Evolutionary conservation across 192 early-diverging fungal species (phyloP).

Genomic region (Chytriomyces confervae): DNA sequence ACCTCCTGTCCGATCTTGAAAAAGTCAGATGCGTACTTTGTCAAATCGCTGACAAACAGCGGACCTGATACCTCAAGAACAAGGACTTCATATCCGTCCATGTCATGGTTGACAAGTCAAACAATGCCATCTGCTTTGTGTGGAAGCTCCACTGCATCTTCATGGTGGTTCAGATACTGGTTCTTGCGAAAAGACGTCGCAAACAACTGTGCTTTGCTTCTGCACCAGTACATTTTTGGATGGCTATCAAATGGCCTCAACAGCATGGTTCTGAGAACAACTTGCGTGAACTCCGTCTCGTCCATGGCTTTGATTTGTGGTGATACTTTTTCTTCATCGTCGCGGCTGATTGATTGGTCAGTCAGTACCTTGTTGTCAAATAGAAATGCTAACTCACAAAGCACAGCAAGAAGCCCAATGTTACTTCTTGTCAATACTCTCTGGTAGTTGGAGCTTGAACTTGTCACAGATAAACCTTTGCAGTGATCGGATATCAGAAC

Average conservation of each 20-base stretch:
- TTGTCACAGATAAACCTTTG: no score
- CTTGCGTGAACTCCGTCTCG: neutral
- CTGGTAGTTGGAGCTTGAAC: no score
- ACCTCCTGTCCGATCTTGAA: neutral
- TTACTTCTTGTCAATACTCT: no score
- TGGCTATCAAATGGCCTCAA: neutral
- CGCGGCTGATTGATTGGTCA: no score
- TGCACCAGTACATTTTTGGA: conserved; percentile 2
- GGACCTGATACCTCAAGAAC: conserved; percentile 1
- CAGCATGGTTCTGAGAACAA: neutral
- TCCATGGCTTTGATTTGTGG: neutral
- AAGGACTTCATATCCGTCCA: neutral
- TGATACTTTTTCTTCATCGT: no score
- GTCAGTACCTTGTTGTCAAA: no score
- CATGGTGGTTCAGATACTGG: neutral
- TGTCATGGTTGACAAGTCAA: conserved; percentile 5
- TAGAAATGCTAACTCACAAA: no score
- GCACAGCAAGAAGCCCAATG: no score
- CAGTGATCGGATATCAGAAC: no score
- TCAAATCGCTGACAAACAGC: neutral
- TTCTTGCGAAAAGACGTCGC: neutral
- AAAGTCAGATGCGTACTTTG: neutral
- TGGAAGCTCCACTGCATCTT: neutral
- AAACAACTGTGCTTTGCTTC: neutral
- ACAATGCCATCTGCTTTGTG: conserved; percentile 8